Conservation (phyloP, 768 basidiomycete species). For the Lanmaoa rubissima region DNA sequence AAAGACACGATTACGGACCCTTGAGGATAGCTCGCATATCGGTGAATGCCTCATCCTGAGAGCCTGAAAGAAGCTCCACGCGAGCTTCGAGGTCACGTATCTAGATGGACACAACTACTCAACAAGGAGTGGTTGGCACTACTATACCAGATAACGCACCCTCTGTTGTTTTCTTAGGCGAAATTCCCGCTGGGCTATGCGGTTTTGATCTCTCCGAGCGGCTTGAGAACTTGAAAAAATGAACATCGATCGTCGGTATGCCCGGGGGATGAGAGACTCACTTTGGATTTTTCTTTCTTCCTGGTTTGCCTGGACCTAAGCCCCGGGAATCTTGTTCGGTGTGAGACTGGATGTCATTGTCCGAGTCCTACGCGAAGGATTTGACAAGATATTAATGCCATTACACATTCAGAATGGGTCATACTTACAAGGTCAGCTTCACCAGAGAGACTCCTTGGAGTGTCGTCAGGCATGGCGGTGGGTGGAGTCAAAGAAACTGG, state of each 20-base stretch:
- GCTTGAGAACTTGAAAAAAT: constrained; percentile 68
- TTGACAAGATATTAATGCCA: constrained; percentile 7
- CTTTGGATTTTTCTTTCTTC: constrained; percentile 91
- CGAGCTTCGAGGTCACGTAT: constrained; percentile 94
- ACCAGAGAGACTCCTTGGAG: constrained; percentile 60
- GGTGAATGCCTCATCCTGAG: constrained; percentile 83
- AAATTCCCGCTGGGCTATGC: constrained; percentile 93
- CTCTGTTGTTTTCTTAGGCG: constrained; percentile 88
- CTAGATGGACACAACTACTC: constrained; percentile 38
- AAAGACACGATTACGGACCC: constrained; percentile 40
- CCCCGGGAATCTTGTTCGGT: constrained; percentile 21
- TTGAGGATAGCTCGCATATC: constrained; percentile 82
- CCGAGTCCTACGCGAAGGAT: constrained; percentile 53
- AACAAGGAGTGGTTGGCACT: neutral
- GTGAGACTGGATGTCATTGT: constrained; percentile 61
- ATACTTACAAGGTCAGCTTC: constrained; percentile 50
- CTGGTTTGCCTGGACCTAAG: constrained; percentile 41
- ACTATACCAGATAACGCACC: constrained; percentile 36
- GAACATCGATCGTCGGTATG: constrained; percentile 10
- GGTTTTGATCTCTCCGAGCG: constrained; percentile 83
- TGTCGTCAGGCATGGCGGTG: constrained; percentile 47
- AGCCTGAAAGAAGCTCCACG: constrained; percentile 91
- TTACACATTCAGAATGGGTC: constrained; percentile 12
- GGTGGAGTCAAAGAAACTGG: constrained; percentile 10
- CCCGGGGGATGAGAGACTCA: constrained; percentile 32